Conservation (phyloP, 2,329 filamentous ascomycete genomes). For the Cryphonectria nitschkei region DNA sequence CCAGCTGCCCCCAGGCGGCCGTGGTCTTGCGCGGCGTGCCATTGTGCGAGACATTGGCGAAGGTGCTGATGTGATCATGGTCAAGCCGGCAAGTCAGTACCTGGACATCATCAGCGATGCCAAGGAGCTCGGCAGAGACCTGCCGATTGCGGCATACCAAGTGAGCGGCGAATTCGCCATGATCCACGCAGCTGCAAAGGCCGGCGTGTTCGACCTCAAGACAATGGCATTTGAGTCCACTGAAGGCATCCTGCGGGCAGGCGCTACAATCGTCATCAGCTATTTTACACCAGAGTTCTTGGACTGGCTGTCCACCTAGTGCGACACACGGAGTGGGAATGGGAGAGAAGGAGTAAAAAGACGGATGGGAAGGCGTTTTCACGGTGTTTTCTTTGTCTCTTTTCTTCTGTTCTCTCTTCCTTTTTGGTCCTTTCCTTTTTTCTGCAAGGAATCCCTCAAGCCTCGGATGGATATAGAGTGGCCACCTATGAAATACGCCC, state of each 20-base stretch:
- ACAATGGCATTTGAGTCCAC: conserved; percentile 94
- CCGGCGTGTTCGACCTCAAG: conserved; percentile 94
- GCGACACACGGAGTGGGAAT: background rate
- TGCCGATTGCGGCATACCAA: conserved; percentile 94
- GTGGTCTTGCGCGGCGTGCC: conserved; percentile 87
- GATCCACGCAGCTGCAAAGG: conserved; percentile 95
- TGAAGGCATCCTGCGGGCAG: conserved; percentile 89
- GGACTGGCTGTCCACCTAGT: conserved; percentile 64
- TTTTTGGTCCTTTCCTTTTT: background rate
- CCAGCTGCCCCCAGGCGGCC: conserved; percentile 89
- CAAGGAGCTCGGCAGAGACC: conserved; percentile 88
- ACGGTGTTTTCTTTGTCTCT: conserved; percentile 14
- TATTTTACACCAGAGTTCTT: conserved; percentile 89
- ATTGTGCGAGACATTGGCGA: conserved; percentile 89
- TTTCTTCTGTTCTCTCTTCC: background rate
- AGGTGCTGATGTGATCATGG: conserved; percentile 98
- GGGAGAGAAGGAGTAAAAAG: conserved; percentile 10
- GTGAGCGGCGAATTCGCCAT: conserved; percentile 97
- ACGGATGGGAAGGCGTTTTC: conserved; percentile 15
- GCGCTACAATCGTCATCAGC: conserved; percentile 88
- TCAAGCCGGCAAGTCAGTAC: conserved; percentile 95
- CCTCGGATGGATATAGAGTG: background rate
- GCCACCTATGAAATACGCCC: conserved; percentile 12
- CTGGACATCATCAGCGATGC: conserved; percentile 97
- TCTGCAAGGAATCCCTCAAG: background rate